These are phyloP conservation scores for Alternaria viburni DNA, from an alignment of 2,329 filamentous ascomycete genomes.

Conservation along the genomic window DNA sequence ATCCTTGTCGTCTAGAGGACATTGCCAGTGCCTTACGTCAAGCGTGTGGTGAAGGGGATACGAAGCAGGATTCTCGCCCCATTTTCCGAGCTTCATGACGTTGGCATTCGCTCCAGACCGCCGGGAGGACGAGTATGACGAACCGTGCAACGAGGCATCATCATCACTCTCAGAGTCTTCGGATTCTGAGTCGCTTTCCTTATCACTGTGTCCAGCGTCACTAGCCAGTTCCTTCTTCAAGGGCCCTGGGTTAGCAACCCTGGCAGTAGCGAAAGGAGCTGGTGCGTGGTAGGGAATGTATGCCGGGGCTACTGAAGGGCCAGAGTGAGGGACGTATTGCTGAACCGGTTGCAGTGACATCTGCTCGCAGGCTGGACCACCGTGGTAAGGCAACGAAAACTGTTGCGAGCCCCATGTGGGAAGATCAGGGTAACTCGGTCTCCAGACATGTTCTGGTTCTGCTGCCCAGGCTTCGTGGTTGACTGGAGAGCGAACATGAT, in stretches of 20 bases:
- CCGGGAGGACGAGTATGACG: neutral
- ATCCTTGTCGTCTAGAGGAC: neutral
- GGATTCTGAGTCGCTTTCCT: neutral
- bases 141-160: neutral
- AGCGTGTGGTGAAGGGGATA: neutral
- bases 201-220: neutral
- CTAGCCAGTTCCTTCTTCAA: neutral
- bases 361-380: neutral
- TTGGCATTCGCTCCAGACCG: neutral
- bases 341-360: neutral
- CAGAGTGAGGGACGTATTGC: neutral
- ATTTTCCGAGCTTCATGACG: slow-evolving; percentile 22
- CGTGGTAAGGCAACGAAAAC: neutral
- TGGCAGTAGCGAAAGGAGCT: neutral
- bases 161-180: neutral
- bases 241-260: neutral
- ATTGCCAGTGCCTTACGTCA: slow-evolving; percentile 16
- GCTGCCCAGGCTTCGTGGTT: neutral
- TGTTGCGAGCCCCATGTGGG: slow-evolving; percentile 3
- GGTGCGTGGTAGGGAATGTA: neutral
- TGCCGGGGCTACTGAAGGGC: neutral
- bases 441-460: slow-evolving; percentile 4
- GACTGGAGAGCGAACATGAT: neutral
- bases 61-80: slow-evolving; percentile 1
- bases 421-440: neutral